Conservation (phyloP, 495 filamentous ascomycete genomes). For the Xylaria longipes region DNA sequence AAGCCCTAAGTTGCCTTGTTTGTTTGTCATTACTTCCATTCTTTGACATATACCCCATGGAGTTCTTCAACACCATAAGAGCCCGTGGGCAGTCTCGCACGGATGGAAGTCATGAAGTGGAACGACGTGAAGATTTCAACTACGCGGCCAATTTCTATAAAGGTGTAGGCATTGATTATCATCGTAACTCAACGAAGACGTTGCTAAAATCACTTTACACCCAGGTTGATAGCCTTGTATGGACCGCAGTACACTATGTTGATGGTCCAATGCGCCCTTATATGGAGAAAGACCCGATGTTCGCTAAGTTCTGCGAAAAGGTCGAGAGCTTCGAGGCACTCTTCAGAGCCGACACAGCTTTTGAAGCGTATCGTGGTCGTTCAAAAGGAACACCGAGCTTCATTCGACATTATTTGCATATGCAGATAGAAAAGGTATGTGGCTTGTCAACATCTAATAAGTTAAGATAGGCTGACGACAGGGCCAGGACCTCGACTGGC, state of each 20-base stretch:
- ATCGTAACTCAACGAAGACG: neutral
- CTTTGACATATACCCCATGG: neutral
- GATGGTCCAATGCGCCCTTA: slow-evolving; percentile 7
- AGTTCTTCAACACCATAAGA: neutral
- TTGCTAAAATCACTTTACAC: neutral
- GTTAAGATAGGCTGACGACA: neutral
- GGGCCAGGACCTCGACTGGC: neutral
- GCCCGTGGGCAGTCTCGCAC: neutral
- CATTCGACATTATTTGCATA: neutral
- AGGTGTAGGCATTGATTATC: neutral
- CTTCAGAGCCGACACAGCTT: neutral
- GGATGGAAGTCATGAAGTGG: neutral
- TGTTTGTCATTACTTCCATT: neutral
- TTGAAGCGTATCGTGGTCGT: neutral
- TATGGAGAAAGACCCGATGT: slow-evolving; percentile 3
- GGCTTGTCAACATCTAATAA: neutral
- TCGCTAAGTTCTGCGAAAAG: neutral
- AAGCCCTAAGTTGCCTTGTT: neutral
- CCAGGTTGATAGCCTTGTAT: neutral
- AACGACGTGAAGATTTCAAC: neutral
- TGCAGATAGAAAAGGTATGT: neutral
- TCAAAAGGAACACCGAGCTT: neutral
- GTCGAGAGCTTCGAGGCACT: neutral
- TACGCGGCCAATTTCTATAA: neutral
- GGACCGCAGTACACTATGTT: neutral